These are phyloP conservation scores for Hanseniaspora nectarophila DNA, from an alignment of 805 yeast species.

Conservation along the genomic window DNA sequence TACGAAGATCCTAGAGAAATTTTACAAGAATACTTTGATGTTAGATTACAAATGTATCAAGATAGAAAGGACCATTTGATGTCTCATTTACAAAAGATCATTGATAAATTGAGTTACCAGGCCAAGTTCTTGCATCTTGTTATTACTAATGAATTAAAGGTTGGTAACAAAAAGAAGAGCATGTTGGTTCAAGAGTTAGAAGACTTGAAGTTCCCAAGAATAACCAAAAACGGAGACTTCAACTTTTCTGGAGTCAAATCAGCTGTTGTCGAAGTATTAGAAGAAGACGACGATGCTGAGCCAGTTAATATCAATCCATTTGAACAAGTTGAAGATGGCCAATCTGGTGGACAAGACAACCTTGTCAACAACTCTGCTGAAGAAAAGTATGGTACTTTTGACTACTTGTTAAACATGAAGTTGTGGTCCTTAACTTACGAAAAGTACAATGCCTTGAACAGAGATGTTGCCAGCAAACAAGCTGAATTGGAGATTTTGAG, in stretches of 20 bases:
- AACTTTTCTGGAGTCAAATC: slow-evolving; percentile 31
- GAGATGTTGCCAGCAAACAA: slow-evolving; percentile 63
- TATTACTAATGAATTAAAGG: slow-evolving; percentile 56
- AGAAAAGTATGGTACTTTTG: slow-evolving; percentile 56
- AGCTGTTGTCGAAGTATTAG: slow-evolving; percentile 31
- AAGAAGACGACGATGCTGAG: slow-evolving; percentile 33
- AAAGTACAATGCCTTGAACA: slow-evolving; percentile 66
- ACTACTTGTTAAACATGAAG: slow-evolving; percentile 82
- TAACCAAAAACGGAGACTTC: slow-evolving; percentile 58
- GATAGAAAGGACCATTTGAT: slow-evolving; percentile 75
- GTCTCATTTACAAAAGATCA: slow-evolving; percentile 54
- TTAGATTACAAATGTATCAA: slow-evolving; percentile 81
- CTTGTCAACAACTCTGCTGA: slow-evolving; percentile 33
- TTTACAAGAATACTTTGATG: slow-evolving; percentile 68
- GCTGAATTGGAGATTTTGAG: slow-evolving; percentile 55
- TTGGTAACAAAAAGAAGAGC: slow-evolving; percentile 63
- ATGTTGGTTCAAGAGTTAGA: slow-evolving; percentile 53
- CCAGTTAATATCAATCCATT: slow-evolving; percentile 25
- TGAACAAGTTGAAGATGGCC: slow-evolving; percentile 1
- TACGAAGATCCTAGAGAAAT: slow-evolving; percentile 69
- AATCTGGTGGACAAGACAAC: slow-evolving; percentile 20
- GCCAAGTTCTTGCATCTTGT: slow-evolving; percentile 87
- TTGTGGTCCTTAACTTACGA: slow-evolving; percentile 89
- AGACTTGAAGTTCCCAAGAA: slow-evolving; percentile 58
- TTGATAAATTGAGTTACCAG: slow-evolving; percentile 65